These are phyloP conservation scores for Naganishia antarctica DNA, from an alignment of 768 basidiomycete genomes.

Conservation along the genomic window DNA sequence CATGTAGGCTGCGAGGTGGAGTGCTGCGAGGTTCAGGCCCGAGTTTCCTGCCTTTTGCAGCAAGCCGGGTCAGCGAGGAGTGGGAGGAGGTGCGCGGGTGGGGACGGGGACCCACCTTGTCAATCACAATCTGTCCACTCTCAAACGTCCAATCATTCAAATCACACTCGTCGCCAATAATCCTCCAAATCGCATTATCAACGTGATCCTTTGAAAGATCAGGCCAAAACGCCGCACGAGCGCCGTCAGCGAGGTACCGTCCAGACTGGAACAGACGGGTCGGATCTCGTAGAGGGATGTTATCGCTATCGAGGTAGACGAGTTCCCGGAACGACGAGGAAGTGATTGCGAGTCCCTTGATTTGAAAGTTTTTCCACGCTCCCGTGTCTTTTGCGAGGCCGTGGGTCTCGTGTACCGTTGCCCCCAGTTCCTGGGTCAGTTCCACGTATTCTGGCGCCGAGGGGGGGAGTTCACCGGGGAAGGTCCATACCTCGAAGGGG, in stretches of 20 bases:
- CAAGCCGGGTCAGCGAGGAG: neutral
- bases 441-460: neutral
- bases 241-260: constrained; percentile 33
- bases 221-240: constrained; percentile 52
- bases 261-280: constrained; percentile 49
- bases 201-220: constrained; percentile 52
- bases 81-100: neutral
- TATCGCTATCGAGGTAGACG: constrained; percentile 52
- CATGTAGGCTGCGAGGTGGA: constrained; percentile 50
- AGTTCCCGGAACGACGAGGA: constrained; percentile 49
- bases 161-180: constrained; percentile 47
- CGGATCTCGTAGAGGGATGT: constrained; percentile 50
- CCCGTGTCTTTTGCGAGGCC: constrained; percentile 11
- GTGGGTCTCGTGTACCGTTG: constrained; percentile 40
- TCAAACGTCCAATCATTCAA: constrained; percentile 51
- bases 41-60: constrained; percentile 48
- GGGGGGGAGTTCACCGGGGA: constrained; percentile 47
- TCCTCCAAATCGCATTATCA: constrained; percentile 52
- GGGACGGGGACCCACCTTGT: constrained; percentile 41
- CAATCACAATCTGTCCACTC: constrained; percentile 50
- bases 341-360: constrained; percentile 50
- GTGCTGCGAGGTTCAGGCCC: constrained; percentile 51
- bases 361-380: constrained; percentile 47
- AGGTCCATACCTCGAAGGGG: constrained; percentile 52
- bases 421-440: constrained; percentile 45